A percentile compares a stretch with the other conserved stretches of the same genome.
Evolutionary conservation across 345 rosid species (phyloP).

Genomic region (Acer campestre): DNA sequence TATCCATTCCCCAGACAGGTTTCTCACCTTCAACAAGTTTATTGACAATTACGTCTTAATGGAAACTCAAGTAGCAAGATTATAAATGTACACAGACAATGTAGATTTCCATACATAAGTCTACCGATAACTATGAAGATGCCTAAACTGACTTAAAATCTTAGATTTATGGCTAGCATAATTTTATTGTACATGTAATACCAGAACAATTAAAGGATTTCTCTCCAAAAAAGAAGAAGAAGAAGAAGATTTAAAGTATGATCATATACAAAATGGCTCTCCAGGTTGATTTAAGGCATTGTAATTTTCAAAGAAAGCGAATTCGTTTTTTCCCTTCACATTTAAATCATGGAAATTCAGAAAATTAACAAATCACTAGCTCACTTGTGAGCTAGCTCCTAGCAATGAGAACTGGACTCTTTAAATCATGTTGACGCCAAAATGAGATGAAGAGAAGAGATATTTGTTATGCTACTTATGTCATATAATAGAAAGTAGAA

Average conservation of each 20-base stretch:
- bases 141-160: background rate
- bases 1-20: slow-evolving; percentile 80
- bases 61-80: background rate
- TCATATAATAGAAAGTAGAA: background rate
- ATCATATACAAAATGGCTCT: background rate
- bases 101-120: background rate
- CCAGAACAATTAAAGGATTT: background rate
- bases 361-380: background rate
- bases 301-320: background rate
- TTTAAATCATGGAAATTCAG: background rate
- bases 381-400: background rate
- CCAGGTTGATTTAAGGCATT: background rate
- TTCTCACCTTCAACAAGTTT: slow-evolving; percentile 61
- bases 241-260: background rate
- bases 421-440: background rate
- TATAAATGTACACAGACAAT: background rate
- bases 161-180: background rate
- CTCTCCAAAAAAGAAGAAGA: too few species aligned
- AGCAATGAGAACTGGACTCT: background rate
- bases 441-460: background rate
- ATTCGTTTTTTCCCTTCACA: background rate
- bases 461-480: background rate
- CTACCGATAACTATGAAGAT: background rate
- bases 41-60: background rate
- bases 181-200: background rate